A percentile compares a stretch with the other conserved stretches of the same genome.
Evolutionary conservation across 805 yeast species (phyloP).

Genomic region (Metschnikowia colocasiae): DNA sequence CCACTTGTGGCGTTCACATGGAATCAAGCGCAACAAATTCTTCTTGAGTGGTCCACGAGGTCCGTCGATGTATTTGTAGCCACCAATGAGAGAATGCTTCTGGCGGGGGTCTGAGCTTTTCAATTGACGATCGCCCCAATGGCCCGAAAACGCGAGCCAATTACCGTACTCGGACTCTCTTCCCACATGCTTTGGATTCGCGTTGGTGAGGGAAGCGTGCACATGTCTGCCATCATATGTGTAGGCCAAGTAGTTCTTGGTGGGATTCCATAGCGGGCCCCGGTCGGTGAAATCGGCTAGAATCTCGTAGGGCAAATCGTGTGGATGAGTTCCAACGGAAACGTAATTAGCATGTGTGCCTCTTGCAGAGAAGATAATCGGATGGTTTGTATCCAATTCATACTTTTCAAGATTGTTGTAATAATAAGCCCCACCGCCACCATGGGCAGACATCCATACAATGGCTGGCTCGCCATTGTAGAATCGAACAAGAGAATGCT

Average conservation of each 20-base stretch:
- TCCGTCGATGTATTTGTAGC: constrained; percentile 88
- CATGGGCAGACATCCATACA: constrained; percentile 97
- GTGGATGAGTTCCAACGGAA: constrained; percentile 93
- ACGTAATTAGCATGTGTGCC: constrained; percentile 98
- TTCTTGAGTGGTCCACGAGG: constrained; percentile 88
- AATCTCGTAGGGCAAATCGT: constrained; percentile 90
- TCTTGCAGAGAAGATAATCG: constrained; percentile 83
- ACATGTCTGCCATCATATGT: constrained; percentile 62
- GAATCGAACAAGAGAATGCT: constrained; percentile 84
- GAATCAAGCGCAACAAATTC: constrained; percentile 60
- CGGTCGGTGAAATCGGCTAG: constrained; percentile 90
- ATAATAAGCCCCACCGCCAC: constrained; percentile 89
- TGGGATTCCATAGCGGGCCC: constrained; percentile 94
- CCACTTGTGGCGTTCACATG: constrained; percentile 88
- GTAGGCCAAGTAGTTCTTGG: constrained; percentile 75
- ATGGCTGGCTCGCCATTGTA: constrained; percentile 74
- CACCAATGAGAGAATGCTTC: constrained; percentile 75
- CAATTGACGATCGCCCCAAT: constrained; percentile 86
- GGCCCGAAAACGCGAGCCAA: constrained; percentile 81
- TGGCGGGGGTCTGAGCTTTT: constrained; percentile 72
- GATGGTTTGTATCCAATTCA: constrained; percentile 44
- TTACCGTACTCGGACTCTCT: constrained; percentile 55
- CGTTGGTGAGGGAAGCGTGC: constrained; percentile 37
- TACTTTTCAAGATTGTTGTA: constrained; percentile 73
- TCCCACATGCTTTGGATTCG: constrained; percentile 45